A percentile compares a stretch with the other conserved stretches of the same genome.
Conservation (phyloP, 2,329 filamentous ascomycete species). For the Stromatinia cepivora region DNA sequence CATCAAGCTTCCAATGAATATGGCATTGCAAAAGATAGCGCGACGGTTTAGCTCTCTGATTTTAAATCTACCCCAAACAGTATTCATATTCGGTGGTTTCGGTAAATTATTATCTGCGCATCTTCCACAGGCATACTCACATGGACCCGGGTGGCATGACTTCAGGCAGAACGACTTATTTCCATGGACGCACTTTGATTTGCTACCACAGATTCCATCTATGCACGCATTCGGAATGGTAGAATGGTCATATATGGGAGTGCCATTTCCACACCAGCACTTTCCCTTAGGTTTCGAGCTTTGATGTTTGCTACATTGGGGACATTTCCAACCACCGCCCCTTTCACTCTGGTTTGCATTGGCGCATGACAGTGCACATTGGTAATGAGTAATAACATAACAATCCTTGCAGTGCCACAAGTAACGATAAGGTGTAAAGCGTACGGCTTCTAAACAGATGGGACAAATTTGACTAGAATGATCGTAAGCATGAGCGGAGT, state of each 20-base stretch:
- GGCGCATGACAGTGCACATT: conserved; percentile 21
- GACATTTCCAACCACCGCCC: conserved; percentile 22
- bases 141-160: conserved; percentile 32
- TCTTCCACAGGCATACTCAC: conserved; percentile 23
- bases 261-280: conserved; percentile 28
- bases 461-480: neutral
- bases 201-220: conserved; percentile 17
- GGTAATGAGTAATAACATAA: conserved; percentile 26
- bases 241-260: neutral
- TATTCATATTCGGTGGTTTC: neutral
- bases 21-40: neutral
- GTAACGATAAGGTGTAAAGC: neutral
- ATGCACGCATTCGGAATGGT: conserved; percentile 24
- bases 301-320: conserved; percentile 11
- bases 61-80: conserved; percentile 21
- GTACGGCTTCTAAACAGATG: conserved; percentile 1
- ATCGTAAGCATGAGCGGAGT: neutral
- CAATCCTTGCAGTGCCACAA: conserved; percentile 30
- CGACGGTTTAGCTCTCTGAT: neutral
- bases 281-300: neutral
- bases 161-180: conserved; percentile 16
- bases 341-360: neutral
- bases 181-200: conserved; percentile 25
- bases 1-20: neutral
- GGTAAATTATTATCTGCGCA: neutral